These are phyloP conservation scores for Calonectria pteridis DNA, from an alignment of 2,329 filamentous ascomycete species.

Conservation along the genomic window DNA sequence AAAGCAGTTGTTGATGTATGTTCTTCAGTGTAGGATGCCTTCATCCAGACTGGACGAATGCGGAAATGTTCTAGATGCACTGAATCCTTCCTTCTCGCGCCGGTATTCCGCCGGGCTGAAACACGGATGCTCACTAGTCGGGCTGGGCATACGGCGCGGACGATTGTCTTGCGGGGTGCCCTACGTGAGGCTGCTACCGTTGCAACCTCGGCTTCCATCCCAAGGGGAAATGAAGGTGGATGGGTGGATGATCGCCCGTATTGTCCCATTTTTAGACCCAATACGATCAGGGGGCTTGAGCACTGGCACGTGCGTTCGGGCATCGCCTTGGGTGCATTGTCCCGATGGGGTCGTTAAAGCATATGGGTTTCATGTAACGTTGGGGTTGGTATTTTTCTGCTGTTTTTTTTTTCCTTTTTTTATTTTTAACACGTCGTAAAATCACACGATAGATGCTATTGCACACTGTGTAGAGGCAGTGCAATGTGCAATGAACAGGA, in stretches of 20 bases:
- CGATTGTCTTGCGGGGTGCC: not conserved
- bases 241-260: not conserved
- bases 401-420: not conserved
- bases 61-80: not conserved
- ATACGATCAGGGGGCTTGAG: not conserved
- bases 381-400: not conserved
- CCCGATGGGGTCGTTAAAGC: not conserved
- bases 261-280: not conserved
- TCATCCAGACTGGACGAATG: not conserved
- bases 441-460: not conserved
- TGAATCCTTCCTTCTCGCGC: not conserved
- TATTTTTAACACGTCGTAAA: not conserved
- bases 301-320: not conserved
- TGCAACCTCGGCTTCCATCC: not conserved
- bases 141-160: not conserved
- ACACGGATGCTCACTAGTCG: not conserved
- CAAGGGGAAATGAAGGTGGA: not conserved
- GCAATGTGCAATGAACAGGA: not conserved
- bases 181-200: not conserved
- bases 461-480: not conserved
- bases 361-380: not conserved
- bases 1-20: not conserved
- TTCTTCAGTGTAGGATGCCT: not conserved
- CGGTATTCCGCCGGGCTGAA: not conserved
- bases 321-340: not conserved